Evolutionary conservation across 2,329 filamentous ascomycete genomes (phyloP), one percentile per base, ranked within the genome.

Genomic region (Trichoderma endophyticum): DNA sequence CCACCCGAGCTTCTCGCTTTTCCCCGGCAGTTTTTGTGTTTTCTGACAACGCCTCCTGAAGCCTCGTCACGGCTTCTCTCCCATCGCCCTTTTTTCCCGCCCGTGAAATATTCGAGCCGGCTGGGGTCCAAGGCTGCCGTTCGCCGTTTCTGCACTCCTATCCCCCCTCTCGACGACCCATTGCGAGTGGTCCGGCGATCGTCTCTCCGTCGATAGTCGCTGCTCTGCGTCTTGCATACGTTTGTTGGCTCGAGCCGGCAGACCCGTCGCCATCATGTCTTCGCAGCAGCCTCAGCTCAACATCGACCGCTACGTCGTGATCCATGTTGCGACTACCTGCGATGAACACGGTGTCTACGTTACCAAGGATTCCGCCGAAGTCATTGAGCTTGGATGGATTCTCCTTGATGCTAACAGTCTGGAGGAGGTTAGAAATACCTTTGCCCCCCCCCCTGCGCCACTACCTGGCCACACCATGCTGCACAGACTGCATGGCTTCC

Each of bases 311-410:
- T 99, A 97, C 84, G 92, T 98, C 76, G 93, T 99, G 80, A 97
- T 98, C 82, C 96, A 99, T 84, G 95, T 98, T 80, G 96, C 96
- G 75, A 99, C 96, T 43, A 99, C 96, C 77, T 99, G 96, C 84
- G 96, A 99, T 83, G 96, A 99, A 83, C 96, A 99, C 84, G 96
- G 96, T 75, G 96, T 99, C 76, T 99, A 99, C 83, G 96, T 99
- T 73, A 99, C 96, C 73, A 98, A 98, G 85, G 96, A 99, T 84
- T 98, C 96, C 73, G 96, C 96, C 74, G 96, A 99, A 86, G 96
- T 99, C 76, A 99, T 99, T 83, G 96, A 99, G 88, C 89, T 99
- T 81, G 96, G 95, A 75, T 99, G 96, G 96, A 97, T 98, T 80
- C 85, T 99, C 79, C 88, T 98, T 75, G 95, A 98, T 81, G 92